Evolutionary conservation across 169 alveolate genomes (phyloP), one percentile per base, ranked within the genome.

Genomic region (Plasmodium reichenowi): DNA sequence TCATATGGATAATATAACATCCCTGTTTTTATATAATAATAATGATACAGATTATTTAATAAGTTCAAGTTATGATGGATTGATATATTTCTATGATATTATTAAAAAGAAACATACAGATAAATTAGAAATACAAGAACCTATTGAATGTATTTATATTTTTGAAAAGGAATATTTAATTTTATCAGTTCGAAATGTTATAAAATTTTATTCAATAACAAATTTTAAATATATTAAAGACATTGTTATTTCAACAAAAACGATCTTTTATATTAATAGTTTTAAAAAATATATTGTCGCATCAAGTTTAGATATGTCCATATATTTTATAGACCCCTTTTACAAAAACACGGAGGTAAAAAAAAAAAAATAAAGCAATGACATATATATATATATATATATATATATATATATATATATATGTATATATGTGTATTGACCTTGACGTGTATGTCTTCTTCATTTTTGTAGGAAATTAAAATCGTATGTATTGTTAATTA

Each of bases 61-160:
- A n/a, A 86, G 92, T 32, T 45, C 88, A 32, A 67, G 92, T 54
- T 86, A 86, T 71, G 92, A 86, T 52, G 92, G 92, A 7, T 72
- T 48, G 71, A 59, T 86, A 48, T 72, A 59, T 67, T 45, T 86
- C 15, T 86, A 86, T 71, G 67, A 86, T 22, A 26, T 64, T 24
- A 43, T 10, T 45, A 59, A 15, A 56, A 68, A 68, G 9, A 48
- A 52, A 10, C 5, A 38, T 8, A 15, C 70, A 22, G 68, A 80
- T 43, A 72, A 86, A 63, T 45, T 86, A 86, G 92, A 86, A 64
- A 24, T 71, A 17, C 47, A 59, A 4, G 86, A 71, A 59, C 92
- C 92, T n/a, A 38, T 86, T 47, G 92, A 86, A 9, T 60, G 56
- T 50, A 22, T 86, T 47, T 17, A 12, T 24, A 60, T 86, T 45